Base-by-base conservation (phyloP, 2,329 filamentous ascomycete species). In the Orbilia javanica region DNA sequence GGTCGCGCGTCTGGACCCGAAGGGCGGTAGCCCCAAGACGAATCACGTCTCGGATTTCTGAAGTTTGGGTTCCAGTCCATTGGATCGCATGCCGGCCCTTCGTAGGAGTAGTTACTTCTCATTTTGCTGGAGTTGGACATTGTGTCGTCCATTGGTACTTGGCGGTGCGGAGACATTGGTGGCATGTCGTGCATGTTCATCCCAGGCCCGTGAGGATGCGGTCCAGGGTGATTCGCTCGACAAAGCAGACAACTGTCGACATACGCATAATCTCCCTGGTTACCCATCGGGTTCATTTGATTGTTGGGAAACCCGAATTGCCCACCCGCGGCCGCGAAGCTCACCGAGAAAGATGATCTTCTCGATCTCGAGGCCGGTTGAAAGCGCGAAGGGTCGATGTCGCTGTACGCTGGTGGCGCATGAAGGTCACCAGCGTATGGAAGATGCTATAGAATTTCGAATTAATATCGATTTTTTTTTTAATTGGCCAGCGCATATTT, bases 321-420 rank as follows among this genome's bases (percentile, higher is more conserved):
- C 6, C 48, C 48, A 25, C 18, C 31, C 5, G 31, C 4, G 36
- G 25, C 31, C 5, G 31, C 4, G 36, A 73, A 65, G 36, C 42
- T 73, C 69, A 66, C 42, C 1, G 69, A 73, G n/a, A 73, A 34
- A 15, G 69, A 73, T 39, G 57, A 48, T 20, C 57, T 73, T 42
- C 69, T 63, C 13, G 69, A 66, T n/a, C 69, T 65, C 18, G 34
- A n/a, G n/a, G n/a, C n/a, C n/a, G 48, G 11, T 29, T 34, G 48
- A 39, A 57, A 73, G n/a, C 69, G 60, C 4, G 69, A 27, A 4
- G 57, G n/a, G 27, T 74, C 70, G 39, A 67, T 62, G 15, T 74
- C 70, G n/a, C 52, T 27, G 27, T 74, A 74, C 1, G 70, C 63
- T n/a, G 62, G 70, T 52, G 70, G 70, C 27, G 68, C 36, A 18